Percentiles rank a stretch among this genome's conserved stretches.
These are phyloP conservation scores for Pseudogymnoascus sp. DNA, from an alignment of 2,329 filamentous ascomycete genomes.

Conservation along the genomic window DNA sequence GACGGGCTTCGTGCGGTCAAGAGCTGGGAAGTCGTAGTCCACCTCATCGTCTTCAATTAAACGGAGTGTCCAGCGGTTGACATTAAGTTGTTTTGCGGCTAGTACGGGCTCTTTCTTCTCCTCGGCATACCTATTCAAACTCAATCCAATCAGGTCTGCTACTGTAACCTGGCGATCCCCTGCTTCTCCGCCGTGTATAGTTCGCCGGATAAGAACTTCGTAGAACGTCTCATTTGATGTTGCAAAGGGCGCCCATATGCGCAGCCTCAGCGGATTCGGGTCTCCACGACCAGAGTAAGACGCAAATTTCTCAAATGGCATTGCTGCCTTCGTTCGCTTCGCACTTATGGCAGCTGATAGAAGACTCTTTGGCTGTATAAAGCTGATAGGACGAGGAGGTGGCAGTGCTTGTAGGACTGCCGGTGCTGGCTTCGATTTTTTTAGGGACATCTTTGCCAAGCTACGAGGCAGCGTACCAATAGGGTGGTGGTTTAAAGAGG, in stretches of 20 bases:
- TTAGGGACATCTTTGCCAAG: slow-evolving; percentile 54
- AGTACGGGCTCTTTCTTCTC: slow-evolving; percentile 65
- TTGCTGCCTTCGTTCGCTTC: slow-evolving; percentile 58
- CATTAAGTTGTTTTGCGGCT: slow-evolving; percentile 57
- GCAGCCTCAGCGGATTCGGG: slow-evolving; percentile 64
- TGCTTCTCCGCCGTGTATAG: slow-evolving; percentile 58
- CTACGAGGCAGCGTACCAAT: slow-evolving; percentile 56
- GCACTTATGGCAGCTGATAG: slow-evolving; percentile 65
- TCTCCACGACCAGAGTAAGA: slow-evolving; percentile 71
- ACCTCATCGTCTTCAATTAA: slow-evolving; percentile 82
- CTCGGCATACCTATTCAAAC: slow-evolving; percentile 69
- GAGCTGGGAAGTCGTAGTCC: slow-evolving; percentile 74
- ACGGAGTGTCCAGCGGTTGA: slow-evolving; percentile 74
- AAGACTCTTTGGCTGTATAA: slow-evolving; percentile 55
- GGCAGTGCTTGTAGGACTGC: slow-evolving; percentile 58
- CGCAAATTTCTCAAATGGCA: slow-evolving; percentile 70
- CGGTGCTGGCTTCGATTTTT: slow-evolving; percentile 49
- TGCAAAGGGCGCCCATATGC: slow-evolving; percentile 69
- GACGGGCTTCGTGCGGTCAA: slow-evolving; percentile 66
- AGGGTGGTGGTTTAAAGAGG: slow-evolving; percentile 43
- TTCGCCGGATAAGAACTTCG: slow-evolving; percentile 63
- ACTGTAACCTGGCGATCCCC: slow-evolving; percentile 59
- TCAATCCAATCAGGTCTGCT: slow-evolving; percentile 72
- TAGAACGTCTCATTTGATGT: slow-evolving; percentile 55
- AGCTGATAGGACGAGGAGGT: slow-evolving; percentile 59